Percentiles rank a stretch among this genome's conserved stretches.
These are phyloP conservation scores for Eimeria sp. DNA, from an alignment of 169 alveolate genomes.

Conservation along the genomic window DNA sequence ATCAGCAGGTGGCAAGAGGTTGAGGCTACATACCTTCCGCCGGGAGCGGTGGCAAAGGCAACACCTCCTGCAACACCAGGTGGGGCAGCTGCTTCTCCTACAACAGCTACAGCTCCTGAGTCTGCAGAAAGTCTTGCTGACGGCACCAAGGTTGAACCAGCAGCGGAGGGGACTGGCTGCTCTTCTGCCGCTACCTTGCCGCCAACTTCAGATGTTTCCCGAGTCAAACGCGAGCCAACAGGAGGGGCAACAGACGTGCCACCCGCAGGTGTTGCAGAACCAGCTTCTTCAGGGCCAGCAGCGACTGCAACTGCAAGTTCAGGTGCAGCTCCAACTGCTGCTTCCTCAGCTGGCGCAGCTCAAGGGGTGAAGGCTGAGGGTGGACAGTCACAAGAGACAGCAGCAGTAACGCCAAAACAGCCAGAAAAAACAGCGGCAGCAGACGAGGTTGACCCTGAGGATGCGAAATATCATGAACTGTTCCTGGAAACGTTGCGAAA, in stretches of 20 bases:
- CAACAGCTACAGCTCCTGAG: conserved; percentile 1
- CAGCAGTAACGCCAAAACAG: conserved; percentile 7
- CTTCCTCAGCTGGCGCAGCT: background rate
- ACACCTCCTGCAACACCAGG: background rate
- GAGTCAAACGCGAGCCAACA: conserved; percentile 5
- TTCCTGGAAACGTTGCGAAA: conserved; percentile 75
- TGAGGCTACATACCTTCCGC: conserved; percentile 74
- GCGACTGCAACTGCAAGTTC: background rate
- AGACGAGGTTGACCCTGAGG: conserved; percentile 72
- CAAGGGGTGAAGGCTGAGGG: conserved; percentile 53
- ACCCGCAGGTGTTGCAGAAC: background rate
- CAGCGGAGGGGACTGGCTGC: conserved; percentile 1
- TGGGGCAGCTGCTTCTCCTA: background rate
- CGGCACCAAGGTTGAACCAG: background rate
- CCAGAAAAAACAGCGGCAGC: conserved; percentile 35
- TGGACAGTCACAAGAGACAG: conserved; percentile 11
- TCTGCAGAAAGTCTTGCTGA: background rate
- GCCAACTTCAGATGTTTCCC: background rate
- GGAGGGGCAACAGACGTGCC: background rate
- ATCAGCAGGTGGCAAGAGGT: conserved; percentile 78
- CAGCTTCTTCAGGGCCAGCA: conserved; percentile 17
- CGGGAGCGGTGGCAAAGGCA: conserved; percentile 35
- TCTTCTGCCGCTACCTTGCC: conserved; percentile 11
- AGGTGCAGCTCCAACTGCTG: background rate
- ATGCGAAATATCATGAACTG: conserved; percentile 75